A percentile compares a stretch with the other conserved stretches of the same genome.
These are phyloP conservation scores for Tympanopsis confertula DNA, from an alignment of 2,329 filamentous ascomycete genomes.

Conservation along the genomic window DNA sequence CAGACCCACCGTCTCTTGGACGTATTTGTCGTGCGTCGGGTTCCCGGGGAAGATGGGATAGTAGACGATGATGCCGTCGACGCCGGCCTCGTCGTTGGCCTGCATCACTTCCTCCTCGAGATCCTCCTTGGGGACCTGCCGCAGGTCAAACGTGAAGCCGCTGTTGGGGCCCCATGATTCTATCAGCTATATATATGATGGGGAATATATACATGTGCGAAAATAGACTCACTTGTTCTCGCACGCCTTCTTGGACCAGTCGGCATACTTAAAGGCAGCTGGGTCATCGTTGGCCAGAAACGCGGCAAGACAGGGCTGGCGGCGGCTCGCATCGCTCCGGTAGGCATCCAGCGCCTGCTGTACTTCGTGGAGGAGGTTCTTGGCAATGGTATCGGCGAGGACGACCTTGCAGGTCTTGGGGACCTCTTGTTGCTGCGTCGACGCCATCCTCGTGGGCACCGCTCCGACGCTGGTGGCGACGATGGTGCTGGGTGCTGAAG, in stretches of 20 bases:
- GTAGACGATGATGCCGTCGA: slow-evolving; percentile 94
- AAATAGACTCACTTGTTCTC: slow-evolving; percentile 93
- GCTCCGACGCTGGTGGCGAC: too few relatives aligned
- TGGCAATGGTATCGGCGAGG: slow-evolving; percentile 77
- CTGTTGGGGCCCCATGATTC: slow-evolving; percentile 27
- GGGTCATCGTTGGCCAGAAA: slow-evolving; percentile 89
- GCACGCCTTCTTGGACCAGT: slow-evolving; percentile 95
- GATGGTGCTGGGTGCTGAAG: too few relatives aligned
- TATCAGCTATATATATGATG: slow-evolving; percentile 3
- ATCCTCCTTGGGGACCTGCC: slow-evolving; percentile 71
- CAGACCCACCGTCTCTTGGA: slow-evolving; percentile 85
- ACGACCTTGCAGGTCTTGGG: slow-evolving; percentile 83
- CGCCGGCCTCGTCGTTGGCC: slow-evolving; percentile 65
- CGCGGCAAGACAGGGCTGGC: slow-evolving; percentile 71
- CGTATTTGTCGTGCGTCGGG: slow-evolving; percentile 79
- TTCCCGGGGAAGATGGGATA: slow-evolving; percentile 84
- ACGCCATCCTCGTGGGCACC: too few relatives aligned
- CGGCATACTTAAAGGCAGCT: slow-evolving; percentile 82
- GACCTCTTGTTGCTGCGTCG: slow-evolving; percentile 15
- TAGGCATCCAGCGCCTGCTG: slow-evolving; percentile 62
- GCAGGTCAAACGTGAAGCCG: slow-evolving; percentile 81
- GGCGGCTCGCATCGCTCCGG: slow-evolving; percentile 53
- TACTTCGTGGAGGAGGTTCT: slow-evolving; percentile 68
- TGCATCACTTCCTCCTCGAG: slow-evolving; percentile 80
- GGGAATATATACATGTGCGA: too few relatives aligned